Percentiles rank a stretch among this genome's conserved stretches.
Conservation (phyloP, 148 eudicot genomes). For the Linanthus parryae region DNA sequence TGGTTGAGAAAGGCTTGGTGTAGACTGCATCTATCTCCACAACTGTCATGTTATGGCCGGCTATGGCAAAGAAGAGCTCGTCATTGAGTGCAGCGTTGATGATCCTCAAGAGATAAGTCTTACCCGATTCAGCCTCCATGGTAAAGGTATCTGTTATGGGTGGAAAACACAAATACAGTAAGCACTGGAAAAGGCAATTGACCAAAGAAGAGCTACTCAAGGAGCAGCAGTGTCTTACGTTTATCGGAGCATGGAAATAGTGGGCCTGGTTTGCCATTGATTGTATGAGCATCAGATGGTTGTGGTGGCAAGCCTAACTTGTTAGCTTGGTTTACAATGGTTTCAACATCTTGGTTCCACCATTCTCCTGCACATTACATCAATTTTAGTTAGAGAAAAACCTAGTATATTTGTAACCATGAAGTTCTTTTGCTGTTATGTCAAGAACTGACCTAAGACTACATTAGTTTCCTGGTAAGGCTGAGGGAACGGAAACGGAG, state of each 20-base stretch:
- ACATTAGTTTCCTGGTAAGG: slow-evolving; percentile 38
- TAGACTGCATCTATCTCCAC: slow-evolving; percentile 62
- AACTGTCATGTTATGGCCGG: slow-evolving; percentile 46
- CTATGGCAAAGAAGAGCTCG: slow-evolving; percentile 49
- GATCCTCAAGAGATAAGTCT: slow-evolving; percentile 43
- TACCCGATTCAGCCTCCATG: slow-evolving; percentile 47
- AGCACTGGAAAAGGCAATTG: too few relatives aligned
- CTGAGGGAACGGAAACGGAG: slow-evolving; percentile 47
- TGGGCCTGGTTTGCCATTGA: slow-evolving; percentile 61
- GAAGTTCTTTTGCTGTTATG: too few relatives aligned
- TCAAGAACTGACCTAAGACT: slow-evolving; percentile 27
- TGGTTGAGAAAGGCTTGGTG: slow-evolving; percentile 40
- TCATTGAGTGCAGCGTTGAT: slow-evolving; percentile 58
- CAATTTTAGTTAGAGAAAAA: too few relatives aligned
- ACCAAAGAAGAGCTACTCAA: too few relatives aligned
- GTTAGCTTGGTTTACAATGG: slow-evolving; percentile 35
- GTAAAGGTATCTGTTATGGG: slow-evolving; percentile 56
- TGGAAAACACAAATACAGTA: background rate
- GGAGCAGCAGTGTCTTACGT: slow-evolving; percentile 29
- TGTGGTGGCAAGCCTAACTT: slow-evolving; percentile 42
- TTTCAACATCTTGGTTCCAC: slow-evolving; percentile 53
- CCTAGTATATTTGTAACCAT: too few relatives aligned
- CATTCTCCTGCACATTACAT: slow-evolving; percentile 66
- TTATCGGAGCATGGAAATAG: slow-evolving; percentile 57
- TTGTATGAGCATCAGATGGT: slow-evolving; percentile 48